A percentile compares a stretch with the other conserved stretches of the same genome.
These are phyloP conservation scores for Cutaneotrichosporon sp. DNA, from an alignment of 1,284 basidiomycete species.

Conservation along the genomic window DNA sequence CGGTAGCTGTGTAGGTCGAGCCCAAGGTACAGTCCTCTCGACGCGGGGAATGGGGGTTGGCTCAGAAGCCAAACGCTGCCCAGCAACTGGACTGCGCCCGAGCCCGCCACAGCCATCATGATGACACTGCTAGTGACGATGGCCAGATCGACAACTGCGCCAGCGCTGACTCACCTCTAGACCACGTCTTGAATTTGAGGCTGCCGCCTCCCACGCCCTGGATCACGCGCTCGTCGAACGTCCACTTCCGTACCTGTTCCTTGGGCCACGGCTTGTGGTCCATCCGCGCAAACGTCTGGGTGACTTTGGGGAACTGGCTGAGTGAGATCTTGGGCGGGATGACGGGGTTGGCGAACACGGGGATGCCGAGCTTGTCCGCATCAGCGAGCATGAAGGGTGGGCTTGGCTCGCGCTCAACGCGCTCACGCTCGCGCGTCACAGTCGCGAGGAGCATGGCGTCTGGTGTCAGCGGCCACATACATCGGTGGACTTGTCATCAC, in stretches of 20 bases:
- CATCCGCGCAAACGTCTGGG: conserved; percentile 41
- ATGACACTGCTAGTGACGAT: too few species aligned
- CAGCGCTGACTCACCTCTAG: conserved; percentile 32
- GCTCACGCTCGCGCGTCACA: background rate
- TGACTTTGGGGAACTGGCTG: conserved; percentile 44
- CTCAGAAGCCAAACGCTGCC: background rate
- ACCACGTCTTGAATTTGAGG: conserved; percentile 46
- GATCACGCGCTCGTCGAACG: conserved; percentile 29
- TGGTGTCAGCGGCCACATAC: conserved; percentile 1
- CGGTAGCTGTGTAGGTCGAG: too few species aligned
- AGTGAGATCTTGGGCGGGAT: conserved; percentile 36
- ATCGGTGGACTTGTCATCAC: background rate
- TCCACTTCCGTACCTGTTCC: conserved; percentile 41
- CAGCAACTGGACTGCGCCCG: background rate
- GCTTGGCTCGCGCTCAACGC: conserved; percentile 12
- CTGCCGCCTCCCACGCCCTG: conserved; percentile 41
- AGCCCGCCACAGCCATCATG: background rate
- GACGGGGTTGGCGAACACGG: conserved; percentile 48
- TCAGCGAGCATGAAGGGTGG: conserved; percentile 43
- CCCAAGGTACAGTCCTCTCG: too few species aligned
- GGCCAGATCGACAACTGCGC: background rate
- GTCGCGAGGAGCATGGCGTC: conserved; percentile 17
- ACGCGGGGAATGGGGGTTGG: too few species aligned
- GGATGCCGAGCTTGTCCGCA: conserved; percentile 40
- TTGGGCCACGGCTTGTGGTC: conserved; percentile 43